A percentile compares a stretch with the other conserved stretches of the same genome.
Conservation (phyloP, 768 basidiomycete species). For the Lactarius pseudohatsudake region DNA sequence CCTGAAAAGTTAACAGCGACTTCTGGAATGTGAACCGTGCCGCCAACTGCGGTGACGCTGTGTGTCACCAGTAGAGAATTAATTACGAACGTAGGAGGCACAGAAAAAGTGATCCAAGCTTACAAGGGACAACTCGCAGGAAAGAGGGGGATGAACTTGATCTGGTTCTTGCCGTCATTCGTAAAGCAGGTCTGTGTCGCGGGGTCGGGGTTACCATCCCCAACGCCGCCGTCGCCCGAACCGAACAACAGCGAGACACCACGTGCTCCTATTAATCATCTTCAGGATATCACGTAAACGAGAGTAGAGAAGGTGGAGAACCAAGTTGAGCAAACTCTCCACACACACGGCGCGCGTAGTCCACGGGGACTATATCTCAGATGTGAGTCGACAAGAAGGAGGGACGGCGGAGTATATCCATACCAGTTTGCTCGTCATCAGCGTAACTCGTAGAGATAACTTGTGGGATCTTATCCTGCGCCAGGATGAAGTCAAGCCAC, state of each 20-base stretch:
- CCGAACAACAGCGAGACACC: constrained; percentile 66
- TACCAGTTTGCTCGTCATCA: constrained; percentile 70
- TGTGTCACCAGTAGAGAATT: constrained; percentile 35
- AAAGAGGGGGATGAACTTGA: constrained; percentile 53
- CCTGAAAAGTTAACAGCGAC: constrained; percentile 60
- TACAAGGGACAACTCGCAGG: constrained; percentile 53
- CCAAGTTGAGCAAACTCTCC: constrained; percentile 60
- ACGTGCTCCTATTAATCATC: constrained; percentile 48
- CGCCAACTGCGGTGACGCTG: constrained; percentile 68
- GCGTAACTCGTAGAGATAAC: constrained; percentile 73
- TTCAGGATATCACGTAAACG: background rate
- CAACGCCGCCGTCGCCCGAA: constrained; percentile 73
- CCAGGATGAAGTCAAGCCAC: constrained; percentile 67
- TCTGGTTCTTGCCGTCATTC: constrained; percentile 56
- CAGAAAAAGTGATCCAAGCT: background rate
- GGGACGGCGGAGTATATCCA: background rate
- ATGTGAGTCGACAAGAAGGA: constrained; percentile 37
- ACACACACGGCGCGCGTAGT: constrained; percentile 58
- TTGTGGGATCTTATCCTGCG: constrained; percentile 48
- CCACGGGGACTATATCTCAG: constrained; percentile 46
- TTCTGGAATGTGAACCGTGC: constrained; percentile 58
- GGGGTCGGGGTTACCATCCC: constrained; percentile 58
- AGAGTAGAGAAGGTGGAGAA: constrained; percentile 29
- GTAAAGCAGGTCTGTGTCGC: constrained; percentile 53
- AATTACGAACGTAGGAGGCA: background rate